Evolutionary conservation across 495 filamentous ascomycete genomes (phyloP).

Genomic region (Astrothelium macrocarpum): DNA sequence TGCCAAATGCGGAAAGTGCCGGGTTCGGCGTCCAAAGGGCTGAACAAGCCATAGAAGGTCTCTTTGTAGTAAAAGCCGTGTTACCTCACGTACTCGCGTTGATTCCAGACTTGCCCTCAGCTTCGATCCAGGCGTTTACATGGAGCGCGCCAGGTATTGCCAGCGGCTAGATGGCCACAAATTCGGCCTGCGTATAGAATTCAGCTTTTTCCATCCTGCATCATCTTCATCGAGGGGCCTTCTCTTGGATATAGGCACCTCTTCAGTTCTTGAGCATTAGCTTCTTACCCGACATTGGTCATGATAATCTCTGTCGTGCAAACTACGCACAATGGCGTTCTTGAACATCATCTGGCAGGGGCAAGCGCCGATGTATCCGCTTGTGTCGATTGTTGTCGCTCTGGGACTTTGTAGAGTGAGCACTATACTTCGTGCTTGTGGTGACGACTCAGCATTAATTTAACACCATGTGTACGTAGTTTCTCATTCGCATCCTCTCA

Average conservation of each 20-base stretch:
- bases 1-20: not conserved
- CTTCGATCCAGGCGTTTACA: not conserved
- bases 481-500: not conserved
- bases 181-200: not conserved
- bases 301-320: not conserved
- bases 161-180: not conserved
- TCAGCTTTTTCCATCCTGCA: not conserved
- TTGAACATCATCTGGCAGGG: not conserved
- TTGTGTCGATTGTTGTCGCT: not conserved
- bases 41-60: not conserved
- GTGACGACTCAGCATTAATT: not conserved
- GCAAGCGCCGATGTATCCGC: not conserved
- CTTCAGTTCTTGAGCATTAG: not conserved
- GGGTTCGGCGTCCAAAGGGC: not conserved
- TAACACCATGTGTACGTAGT: not conserved
- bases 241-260: not conserved
- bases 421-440: not conserved
- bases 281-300: not conserved
- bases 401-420: not conserved
- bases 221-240: not conserved
- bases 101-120: not conserved
- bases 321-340: not conserved
- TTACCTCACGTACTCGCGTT: not conserved
- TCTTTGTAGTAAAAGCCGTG: not conserved
- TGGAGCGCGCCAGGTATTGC: not conserved